Conservation (phyloP, 495 filamentous ascomycete genomes). For the Penicillium coffeae region DNA sequence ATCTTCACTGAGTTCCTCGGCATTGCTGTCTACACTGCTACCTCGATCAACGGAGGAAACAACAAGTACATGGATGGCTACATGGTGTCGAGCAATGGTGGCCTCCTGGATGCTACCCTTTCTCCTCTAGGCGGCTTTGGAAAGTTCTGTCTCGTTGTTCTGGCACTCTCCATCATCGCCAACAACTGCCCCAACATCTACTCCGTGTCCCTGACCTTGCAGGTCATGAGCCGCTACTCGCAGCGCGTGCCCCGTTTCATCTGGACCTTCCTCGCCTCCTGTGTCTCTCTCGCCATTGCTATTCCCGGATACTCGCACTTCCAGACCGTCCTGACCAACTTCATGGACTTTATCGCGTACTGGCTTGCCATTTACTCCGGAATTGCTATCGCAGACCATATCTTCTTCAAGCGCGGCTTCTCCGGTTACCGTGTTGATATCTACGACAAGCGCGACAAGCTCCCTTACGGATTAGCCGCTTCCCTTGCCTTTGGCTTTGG, state of each 20-base stretch:
- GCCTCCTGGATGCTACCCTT: constrained; percentile 65
- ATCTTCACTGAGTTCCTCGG: constrained; percentile 78
- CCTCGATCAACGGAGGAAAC: constrained; percentile 41
- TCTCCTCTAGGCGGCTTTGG: constrained; percentile 69
- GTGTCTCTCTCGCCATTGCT: constrained; percentile 68
- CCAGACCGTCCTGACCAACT: constrained; percentile 66
- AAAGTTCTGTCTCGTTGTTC: constrained; percentile 76
- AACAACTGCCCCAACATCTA: constrained; percentile 92
- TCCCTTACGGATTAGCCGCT: constrained; percentile 72
- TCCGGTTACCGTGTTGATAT: constrained; percentile 56
- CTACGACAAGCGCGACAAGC: constrained; percentile 55
- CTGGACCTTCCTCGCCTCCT: constrained; percentile 67
- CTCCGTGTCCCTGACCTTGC: constrained; percentile 71
- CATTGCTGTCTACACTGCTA: constrained; percentile 66
- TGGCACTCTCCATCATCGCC: constrained; percentile 74
- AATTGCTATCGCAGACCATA: constrained; percentile 69
- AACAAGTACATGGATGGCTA: constrained; percentile 62
- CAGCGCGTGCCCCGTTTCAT: constrained; percentile 72
- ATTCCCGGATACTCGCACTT: constrained; percentile 77
- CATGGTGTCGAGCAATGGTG: constrained; percentile 58
- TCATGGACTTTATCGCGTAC: constrained; percentile 78
- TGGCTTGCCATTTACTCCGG: constrained; percentile 82
- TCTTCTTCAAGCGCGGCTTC: constrained; percentile 68
- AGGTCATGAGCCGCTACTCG: constrained; percentile 62
- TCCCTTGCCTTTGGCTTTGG: constrained; percentile 63